Evolutionary conservation across 768 basidiomycete species (phyloP).

Genomic region (Trametes cinnabarina): DNA sequence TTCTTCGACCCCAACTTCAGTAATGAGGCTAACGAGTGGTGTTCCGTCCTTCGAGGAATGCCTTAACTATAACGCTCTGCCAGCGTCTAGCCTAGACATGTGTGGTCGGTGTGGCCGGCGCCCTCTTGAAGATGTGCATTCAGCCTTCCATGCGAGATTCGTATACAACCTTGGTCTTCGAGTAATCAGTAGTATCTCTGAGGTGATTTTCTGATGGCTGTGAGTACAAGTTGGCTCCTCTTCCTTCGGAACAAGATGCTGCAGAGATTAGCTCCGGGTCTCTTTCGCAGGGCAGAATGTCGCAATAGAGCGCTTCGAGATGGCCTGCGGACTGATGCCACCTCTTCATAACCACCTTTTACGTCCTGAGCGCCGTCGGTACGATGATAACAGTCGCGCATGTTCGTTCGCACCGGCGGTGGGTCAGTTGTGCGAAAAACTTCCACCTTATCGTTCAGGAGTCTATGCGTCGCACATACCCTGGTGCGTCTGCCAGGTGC

Average conservation of each 20-base stretch:
- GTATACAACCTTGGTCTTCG: too few species aligned
- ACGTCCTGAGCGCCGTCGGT: not conserved
- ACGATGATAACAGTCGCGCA: not conserved
- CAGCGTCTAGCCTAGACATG: too few species aligned
- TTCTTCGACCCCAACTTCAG: not conserved
- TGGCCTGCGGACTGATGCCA: conserved; percentile 1
- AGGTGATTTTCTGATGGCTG: too few species aligned
- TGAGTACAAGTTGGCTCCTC: too few species aligned
- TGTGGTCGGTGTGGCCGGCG: too few species aligned
- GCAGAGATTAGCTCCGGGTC: not conserved
- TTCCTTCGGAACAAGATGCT: too few species aligned
- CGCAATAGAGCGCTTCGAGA: not conserved
- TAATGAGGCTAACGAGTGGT: not conserved
- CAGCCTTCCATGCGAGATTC: not conserved
- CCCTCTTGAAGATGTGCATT: too few species aligned
- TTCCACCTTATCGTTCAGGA: too few species aligned
- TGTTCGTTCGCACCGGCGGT: not conserved
- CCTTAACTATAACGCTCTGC: not conserved
- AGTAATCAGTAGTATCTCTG: too few species aligned
- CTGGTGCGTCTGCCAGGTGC: not conserved
- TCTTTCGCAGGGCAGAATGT: not conserved
- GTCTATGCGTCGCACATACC: too few species aligned
- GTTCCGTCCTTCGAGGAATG: not conserved
- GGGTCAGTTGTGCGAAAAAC: not conserved
- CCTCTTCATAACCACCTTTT: not conserved